A percentile compares a stretch with the other conserved stretches of the same genome.
Conservation (phyloP, 495 filamentous ascomycete species). For the Friedmanniomyces simplex region DNA sequence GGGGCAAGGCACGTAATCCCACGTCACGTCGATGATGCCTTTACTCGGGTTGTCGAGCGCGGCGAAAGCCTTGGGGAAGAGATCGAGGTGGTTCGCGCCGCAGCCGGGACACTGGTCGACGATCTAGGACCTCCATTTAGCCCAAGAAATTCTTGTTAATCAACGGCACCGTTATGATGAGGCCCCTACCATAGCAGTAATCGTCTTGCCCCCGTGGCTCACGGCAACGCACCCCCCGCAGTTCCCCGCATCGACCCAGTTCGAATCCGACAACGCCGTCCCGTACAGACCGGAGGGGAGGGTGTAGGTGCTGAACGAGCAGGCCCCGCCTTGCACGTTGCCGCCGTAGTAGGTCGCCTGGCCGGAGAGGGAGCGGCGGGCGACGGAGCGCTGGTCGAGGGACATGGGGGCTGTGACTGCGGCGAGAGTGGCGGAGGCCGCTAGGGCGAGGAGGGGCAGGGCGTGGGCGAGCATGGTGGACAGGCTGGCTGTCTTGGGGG, state of each 20-base stretch:
- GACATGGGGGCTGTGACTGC: slow-evolving; percentile 1
- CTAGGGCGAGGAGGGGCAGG: slow-evolving; percentile 3
- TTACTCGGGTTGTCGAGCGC: slow-evolving; percentile 35
- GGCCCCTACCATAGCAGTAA: slow-evolving; percentile 50
- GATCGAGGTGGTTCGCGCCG: slow-evolving; percentile 46
- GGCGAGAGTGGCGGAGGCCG: slow-evolving; percentile 7
- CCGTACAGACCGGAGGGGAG: slow-evolving; percentile 45
- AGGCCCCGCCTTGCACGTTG: slow-evolving; percentile 47
- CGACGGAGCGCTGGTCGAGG: slow-evolving; percentile 6
- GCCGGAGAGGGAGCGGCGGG: slow-evolving; percentile 7
- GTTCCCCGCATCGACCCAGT: slow-evolving; percentile 42
- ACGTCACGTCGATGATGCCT: slow-evolving; percentile 47
- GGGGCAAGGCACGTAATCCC: slow-evolving; percentile 42
- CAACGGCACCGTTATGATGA: neutral
- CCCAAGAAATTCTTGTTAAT: neutral
- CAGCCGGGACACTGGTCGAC: slow-evolving; percentile 54
- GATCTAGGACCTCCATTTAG: too few relatives aligned
- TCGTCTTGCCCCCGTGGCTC: slow-evolving; percentile 43
- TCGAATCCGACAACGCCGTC: slow-evolving; percentile 41
- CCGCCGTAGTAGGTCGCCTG: slow-evolving; percentile 38
- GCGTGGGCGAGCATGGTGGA: slow-evolving; percentile 2
- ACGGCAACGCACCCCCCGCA: slow-evolving; percentile 51
- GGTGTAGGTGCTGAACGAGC: slow-evolving; percentile 49
- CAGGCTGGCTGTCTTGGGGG: slow-evolving; percentile 4
- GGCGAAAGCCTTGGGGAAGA: slow-evolving; percentile 47